A percentile compares a stretch with the other conserved stretches of the same genome.
Evolutionary conservation across 306 rosid species (phyloP).

Genomic region (Quercus robur): DNA sequence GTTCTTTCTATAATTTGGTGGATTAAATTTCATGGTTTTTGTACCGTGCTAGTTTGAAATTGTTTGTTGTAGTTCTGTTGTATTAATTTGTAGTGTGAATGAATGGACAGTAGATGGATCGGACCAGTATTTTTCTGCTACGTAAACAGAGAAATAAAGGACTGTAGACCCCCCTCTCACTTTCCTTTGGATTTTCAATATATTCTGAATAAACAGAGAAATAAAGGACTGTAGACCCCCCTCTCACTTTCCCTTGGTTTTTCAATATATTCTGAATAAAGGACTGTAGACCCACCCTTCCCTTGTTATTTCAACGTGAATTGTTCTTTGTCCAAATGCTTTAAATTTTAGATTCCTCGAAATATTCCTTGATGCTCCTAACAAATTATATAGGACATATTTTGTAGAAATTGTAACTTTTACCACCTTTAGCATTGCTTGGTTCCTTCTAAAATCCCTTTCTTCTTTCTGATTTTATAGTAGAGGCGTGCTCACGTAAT

Average conservation of each 20-base stretch:
- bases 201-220: background rate
- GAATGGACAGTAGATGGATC: background rate
- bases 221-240: background rate
- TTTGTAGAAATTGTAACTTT: background rate
- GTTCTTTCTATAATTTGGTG: background rate
- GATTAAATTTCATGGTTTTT: background rate
- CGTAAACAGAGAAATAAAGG: background rate
- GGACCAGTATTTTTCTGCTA: background rate
- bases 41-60: background rate
- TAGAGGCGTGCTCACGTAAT: too few relatives aligned
- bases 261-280: too few relatives aligned
- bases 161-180: background rate
- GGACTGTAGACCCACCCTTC: background rate
- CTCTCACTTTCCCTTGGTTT: too few relatives aligned
- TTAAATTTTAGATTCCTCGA: background rate
- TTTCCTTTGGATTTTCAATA: background rate
- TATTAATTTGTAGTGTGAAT: background rate
- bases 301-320: background rate
- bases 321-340: background rate
- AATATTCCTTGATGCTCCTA: background rate
- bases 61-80: background rate
- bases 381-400: background rate
- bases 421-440: background rate
- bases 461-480: background rate
- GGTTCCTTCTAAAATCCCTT: slow-evolving; percentile 12